Conservation (phyloP, 208 protist species). For the Crithidia sp. region DNA sequence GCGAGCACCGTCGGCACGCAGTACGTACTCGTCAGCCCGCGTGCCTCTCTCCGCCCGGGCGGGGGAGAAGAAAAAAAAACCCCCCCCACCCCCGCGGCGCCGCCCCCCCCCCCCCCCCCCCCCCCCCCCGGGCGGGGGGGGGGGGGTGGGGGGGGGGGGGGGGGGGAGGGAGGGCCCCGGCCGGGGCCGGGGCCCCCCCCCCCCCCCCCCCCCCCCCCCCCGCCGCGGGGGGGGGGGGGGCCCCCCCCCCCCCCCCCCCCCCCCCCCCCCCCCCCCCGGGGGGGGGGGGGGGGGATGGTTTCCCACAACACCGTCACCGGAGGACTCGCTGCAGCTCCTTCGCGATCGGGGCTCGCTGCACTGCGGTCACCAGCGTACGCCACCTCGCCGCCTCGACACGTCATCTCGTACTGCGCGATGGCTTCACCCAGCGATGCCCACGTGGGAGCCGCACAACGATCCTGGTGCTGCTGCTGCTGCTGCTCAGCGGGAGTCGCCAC, state of each 20-base stretch:
- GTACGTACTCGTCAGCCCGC: background rate
- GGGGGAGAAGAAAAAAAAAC: too few species aligned
- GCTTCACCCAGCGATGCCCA: conserved; percentile 17
- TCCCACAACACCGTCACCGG: conserved; percentile 43
- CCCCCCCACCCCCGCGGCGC: too few species aligned
- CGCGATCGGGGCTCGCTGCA: background rate
- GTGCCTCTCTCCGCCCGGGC: background rate
- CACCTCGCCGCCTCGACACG: background rate
- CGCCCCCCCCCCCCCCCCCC: too few species aligned
- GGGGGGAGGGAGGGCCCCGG: too few species aligned
- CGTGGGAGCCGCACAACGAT: background rate
- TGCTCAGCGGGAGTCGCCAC: background rate
- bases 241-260: too few species aligned
- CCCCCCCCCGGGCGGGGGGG: too few species aligned
- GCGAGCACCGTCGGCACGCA: conserved; percentile 24
- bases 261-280: too few species aligned
- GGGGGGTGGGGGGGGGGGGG: too few species aligned
- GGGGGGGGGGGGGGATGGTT: too few species aligned
- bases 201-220: too few species aligned
- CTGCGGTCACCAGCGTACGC: background rate
- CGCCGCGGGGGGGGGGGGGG: too few species aligned
- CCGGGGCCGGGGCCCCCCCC: too few species aligned
- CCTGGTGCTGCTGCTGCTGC: background rate
- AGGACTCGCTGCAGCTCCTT: background rate
- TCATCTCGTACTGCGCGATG: conserved; percentile 22